Evolutionary conservation across 495 filamentous ascomycete species (phyloP), one percentile per base, ranked within the genome.

Genomic region (Cryomyces minteri): DNA sequence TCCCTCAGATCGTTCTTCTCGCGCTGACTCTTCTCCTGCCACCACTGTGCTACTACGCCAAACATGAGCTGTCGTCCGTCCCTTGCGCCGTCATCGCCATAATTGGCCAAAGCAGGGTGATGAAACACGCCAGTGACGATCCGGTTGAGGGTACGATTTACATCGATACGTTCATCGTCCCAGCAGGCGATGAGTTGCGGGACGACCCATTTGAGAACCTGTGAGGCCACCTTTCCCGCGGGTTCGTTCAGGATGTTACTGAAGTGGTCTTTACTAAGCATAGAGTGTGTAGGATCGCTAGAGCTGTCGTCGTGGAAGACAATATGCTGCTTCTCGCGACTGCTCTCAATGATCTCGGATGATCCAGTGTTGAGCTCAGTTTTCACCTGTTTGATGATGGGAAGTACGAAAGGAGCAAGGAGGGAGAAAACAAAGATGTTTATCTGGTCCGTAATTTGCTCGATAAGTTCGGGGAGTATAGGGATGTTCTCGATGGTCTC

Each of bases 181-280:
- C 83, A 90, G 52, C 76, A 80, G 29, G 78, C 69, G 64, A 94
- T 88, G 31, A 94, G 52, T 57, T 88, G 82, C 8, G 87, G 87
- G 34, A 92, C 82, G 8, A 77, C 75, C 80, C 83, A 94, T 44
- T 76, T 73, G 43, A 94, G 60, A 12, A 86, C 69, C 53, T 76
- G 71, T 37, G 77, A 80, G 30, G 87, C 86, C 47, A 87, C 70
- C 49, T 79, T 81, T 31, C 87, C 87, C 11, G 84, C 87, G 28
- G 84, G 76, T 58, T 92, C 85, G 57, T 94, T 94, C 43, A 94
- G 75, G 18, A 86, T 69, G 38, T 59, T 64, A 37, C 71, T 74
- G 59, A 92, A 94, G 57, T 94, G 86, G 53, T 93, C 87, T 67
- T 94, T 94, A 39, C 82, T 83, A 14, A 94, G 72, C 87, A 94